Conservation (phyloP, 305 asterid species). For the Fraxinus ornus region DNA sequence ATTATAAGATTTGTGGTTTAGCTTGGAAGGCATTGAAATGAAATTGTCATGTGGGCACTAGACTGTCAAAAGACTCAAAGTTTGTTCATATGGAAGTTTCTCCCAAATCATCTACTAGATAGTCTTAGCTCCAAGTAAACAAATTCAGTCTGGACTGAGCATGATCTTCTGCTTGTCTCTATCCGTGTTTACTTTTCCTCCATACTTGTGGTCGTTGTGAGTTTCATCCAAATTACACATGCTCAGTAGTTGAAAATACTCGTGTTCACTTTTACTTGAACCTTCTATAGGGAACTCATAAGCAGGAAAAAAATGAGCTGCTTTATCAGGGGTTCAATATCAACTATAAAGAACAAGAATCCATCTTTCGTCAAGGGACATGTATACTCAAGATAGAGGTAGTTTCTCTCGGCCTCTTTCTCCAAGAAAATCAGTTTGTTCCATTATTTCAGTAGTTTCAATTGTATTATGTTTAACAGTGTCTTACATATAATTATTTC, state of each 20-base stretch:
- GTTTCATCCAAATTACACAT: neutral
- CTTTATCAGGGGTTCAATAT: conserved; percentile 64
- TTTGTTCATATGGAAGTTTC: neutral
- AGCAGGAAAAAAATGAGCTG: conserved; percentile 69
- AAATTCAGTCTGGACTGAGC: neutral
- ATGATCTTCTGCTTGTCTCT: neutral
- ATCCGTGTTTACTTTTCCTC: neutral
- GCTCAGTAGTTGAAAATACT: neutral
- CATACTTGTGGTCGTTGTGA: neutral
- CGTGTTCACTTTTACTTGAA: conserved; percentile 8
- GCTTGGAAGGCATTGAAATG: neutral
- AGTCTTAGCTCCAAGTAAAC: neutral
- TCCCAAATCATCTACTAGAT: neutral
- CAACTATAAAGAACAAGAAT: conserved; percentile 61
- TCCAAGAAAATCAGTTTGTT: neutral
- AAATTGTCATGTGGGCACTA: neutral
- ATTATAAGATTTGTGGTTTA: neutral
- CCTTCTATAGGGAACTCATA: conserved; percentile 51
- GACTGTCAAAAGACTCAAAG: neutral
- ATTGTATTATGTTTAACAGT: neutral
- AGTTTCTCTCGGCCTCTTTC: conserved; percentile 11
- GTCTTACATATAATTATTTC: neutral
- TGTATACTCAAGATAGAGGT: conserved; percentile 71
- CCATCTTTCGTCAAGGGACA: conserved; percentile 87
- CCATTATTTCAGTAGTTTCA: neutral